A percentile compares a stretch with the other conserved stretches of the same genome.
phyloP scores from a whole-genome alignment of 495 filamentous ascomycete genomes.

The Viridothelium virens region DNA sequence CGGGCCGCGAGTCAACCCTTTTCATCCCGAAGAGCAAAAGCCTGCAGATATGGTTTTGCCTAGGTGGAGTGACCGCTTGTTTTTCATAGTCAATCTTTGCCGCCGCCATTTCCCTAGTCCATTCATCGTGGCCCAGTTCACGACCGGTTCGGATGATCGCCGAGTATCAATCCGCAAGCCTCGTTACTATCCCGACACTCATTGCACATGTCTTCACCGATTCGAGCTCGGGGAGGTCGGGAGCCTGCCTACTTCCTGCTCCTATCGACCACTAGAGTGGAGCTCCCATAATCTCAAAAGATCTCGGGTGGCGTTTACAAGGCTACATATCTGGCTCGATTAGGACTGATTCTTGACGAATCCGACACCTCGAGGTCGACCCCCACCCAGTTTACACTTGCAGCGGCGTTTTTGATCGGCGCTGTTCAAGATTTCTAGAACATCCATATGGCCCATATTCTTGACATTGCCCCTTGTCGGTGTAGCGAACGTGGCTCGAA shows the following conservation, averaged over 20 bases:
- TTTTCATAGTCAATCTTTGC: background rate
- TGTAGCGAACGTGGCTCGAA: no score
- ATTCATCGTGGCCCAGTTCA: background rate
- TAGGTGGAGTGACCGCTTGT: background rate
- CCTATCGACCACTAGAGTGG: background rate
- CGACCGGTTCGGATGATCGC: background rate
- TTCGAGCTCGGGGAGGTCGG: no score
- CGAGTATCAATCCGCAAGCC: background rate
- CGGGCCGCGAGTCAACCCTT: slow-evolving; percentile 1
- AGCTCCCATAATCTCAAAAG: background rate
- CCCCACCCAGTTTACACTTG: slow-evolving; percentile 5
- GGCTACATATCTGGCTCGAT: background rate
- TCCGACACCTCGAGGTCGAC: background rate
- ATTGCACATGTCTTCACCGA: no score
- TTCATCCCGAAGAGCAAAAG: background rate
- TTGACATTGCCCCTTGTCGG: no score
- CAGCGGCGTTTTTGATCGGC: background rate
- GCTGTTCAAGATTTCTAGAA: slow-evolving; percentile 2
- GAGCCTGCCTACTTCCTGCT: background rate
- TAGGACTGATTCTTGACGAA: background rate
- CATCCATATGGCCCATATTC: background rate
- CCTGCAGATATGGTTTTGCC: background rate
- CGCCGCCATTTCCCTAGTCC: background rate
- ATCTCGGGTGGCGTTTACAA: background rate
- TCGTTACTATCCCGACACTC: background rate